Evolutionary conservation across 257 asterid genomes (phyloP).

Genomic region (Cordia subcordata): DNA sequence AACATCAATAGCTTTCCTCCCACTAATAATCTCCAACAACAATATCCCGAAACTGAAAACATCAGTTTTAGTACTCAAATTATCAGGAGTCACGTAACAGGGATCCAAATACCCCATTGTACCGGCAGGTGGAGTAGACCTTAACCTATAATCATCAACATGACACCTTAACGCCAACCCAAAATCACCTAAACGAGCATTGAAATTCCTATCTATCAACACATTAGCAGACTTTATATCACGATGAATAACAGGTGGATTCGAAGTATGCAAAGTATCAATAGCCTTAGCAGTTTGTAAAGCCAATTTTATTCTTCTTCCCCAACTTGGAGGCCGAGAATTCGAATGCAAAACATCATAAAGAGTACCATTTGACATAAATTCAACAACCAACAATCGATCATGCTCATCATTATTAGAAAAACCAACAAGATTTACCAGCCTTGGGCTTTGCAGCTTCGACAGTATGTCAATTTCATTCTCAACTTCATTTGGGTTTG

Average conservation of each 20-base stretch:
- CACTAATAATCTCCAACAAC: constrained; percentile 82
- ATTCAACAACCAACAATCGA: constrained; percentile 73
- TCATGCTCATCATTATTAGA: constrained; percentile 33
- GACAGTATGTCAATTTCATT: constrained; percentile 73
- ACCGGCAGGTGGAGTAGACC: constrained; percentile 90
- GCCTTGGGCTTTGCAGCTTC: constrained; percentile 52
- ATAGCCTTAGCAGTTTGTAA: constrained; percentile 69
- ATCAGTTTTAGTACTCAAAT: constrained; percentile 68
- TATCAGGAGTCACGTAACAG: constrained; percentile 71
- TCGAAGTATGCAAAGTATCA: constrained; percentile 52
- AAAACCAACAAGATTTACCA: constrained; percentile 79
- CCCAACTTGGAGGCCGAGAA: constrained; percentile 67
- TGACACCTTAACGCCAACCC: constrained; percentile 72
- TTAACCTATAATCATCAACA: constrained; percentile 52
- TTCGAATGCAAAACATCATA: constrained; percentile 62
- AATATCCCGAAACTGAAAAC: constrained; percentile 79
- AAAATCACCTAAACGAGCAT: constrained; percentile 81
- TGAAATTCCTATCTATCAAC: constrained; percentile 59
- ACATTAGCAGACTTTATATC: constrained; percentile 85
- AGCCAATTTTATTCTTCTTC: constrained; percentile 64
- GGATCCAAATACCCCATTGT: constrained; percentile 96
- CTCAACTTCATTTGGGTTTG: constrained; percentile 54
- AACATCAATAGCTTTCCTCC: constrained; percentile 83
- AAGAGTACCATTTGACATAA: constrained; percentile 83
- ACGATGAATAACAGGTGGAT: constrained; percentile 72